Base-by-base conservation (phyloP, 768 basidiomycete genomes). In the Hygrophorus russula region DNA sequence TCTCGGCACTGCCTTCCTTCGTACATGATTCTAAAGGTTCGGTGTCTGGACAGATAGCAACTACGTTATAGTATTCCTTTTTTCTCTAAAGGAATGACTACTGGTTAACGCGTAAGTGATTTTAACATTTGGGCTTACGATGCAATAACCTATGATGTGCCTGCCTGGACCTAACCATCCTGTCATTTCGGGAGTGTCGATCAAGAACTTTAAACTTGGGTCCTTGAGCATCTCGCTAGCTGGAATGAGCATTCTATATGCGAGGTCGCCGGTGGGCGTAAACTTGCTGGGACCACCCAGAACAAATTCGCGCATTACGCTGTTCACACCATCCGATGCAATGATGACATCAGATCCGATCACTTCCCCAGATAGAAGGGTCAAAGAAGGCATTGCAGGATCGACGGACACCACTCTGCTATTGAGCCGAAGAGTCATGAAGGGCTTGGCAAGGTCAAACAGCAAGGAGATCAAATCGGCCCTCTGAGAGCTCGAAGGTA, bases 261-360 rank as follows among this genome's bases (percentile, higher is more conserved):
- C 80, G 0, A 75, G 72, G 50, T 82, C 78, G 0, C 78, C 81
- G 0, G 81, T 81, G 3, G 74, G 65, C 0, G 66, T 67, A 0
- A 71, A 63, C 28, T 65, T 64, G 34, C 69, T 64, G 0, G 58
- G 59, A 0, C 66, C 67, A 0, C 74, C 68, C n/a, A 78, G 67
- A 28, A 73, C 65, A 27, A 70, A 60, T 49, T 70, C 55, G 1
- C 71, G 70, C 1, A 76, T 50, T 12, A 34, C 36, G 36, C 42
- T 44, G 27, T 47, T 46, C 28, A 50, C 41, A 14, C 49, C 49
- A 36, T 50, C 49, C 20, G 49, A 46, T 34, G 46, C 49, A 31
- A 50, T 47, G 36, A 50, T 43, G 9, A 50, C 17, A 27, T 50
- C 49, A 19, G 67, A 62, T 5, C 50, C 47, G 5, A 76, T 45